Conservation (phyloP, 2,329 filamentous ascomycete species). For the Colletotrichum cereale region DNA sequence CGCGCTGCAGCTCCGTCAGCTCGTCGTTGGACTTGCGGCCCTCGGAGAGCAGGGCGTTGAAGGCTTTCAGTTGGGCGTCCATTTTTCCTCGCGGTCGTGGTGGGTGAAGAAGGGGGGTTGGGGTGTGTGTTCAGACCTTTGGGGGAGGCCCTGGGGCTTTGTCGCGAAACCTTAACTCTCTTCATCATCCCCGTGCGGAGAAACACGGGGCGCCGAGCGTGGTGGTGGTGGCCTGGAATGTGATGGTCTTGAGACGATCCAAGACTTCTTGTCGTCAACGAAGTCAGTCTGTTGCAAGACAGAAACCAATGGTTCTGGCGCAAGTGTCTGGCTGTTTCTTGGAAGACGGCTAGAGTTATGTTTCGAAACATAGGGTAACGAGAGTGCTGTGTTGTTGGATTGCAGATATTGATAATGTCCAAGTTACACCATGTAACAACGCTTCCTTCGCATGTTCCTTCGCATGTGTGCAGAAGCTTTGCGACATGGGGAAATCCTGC, state of each 20-base stretch:
- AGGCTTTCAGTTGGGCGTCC: neutral
- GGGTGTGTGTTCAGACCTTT: neutral
- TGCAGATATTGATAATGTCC: too few relatives aligned
- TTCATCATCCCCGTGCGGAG: neutral
- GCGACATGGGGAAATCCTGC: neutral
- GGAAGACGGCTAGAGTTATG: too few relatives aligned
- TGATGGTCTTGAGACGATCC: neutral
- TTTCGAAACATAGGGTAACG: too few relatives aligned
- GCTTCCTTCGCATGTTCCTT: too few relatives aligned
- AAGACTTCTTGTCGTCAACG: neutral
- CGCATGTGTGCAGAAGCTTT: neutral
- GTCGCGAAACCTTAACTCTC: neutral
- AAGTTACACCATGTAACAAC: too few relatives aligned
- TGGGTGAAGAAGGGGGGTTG: too few relatives aligned
- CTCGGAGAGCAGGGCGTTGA: neutral
- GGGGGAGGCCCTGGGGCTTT: too few relatives aligned
- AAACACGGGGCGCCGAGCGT: slow-evolving; percentile 1
- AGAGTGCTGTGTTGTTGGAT: too few relatives aligned
- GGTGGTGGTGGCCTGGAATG: neutral
- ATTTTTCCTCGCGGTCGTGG: neutral
- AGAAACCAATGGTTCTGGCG: neutral
- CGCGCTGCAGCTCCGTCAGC: neutral
- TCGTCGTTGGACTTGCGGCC: neutral
- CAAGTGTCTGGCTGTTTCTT: too few relatives aligned
- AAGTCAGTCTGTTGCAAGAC: neutral